Base-by-base conservation (phyloP, 169 alveolate species). In the Eimeria maxima region DNA sequence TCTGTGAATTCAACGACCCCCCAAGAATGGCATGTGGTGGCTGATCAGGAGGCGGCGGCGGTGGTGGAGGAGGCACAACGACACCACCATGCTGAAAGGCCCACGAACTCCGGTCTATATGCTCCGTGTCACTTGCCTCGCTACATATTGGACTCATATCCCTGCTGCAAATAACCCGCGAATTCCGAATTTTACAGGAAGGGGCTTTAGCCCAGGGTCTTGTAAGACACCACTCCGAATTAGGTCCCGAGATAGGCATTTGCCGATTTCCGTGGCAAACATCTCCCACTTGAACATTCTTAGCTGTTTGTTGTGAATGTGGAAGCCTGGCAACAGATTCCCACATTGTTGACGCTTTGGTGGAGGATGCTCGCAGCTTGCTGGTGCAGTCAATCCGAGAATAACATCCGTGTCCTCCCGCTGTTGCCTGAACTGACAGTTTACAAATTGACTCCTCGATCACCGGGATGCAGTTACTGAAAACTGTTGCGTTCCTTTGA, bases 81-180 rank as follows among this genome's bases (percentile, higher is more conserved):
- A 38, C 60, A 29, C 76, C 76, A 57, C 38, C 60, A 0, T 29
- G 92, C 27, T 27, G 78, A 33, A 18, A 84, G n/a, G 60, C 60
- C 92, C 92, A 84, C 13, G 92, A 2, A 29, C 57, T 60, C 38
- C 92, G 55, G 18, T 84, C 92, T 57, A 60, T 22, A 20, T 55
- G 60, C 16, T 84, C 92, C 74, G 92, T 53, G 74, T 84, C 92
- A 57, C 92, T 84, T 29, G 92, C 55, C 47, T 84, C 92, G 92
- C 92, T 84, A 55, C 92, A 84, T 6, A 84, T 84, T 6, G 92
- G 92, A 38, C 92, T 84, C 92, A 84, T 84, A 33, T 84, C 92
- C 27, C 92, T 53, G 74, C 78, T 84, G 69, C 74, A 84, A 60
- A 42, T 4, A 60, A 10, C 33, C 78, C 92, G 55, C 29, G 78